Conservation (phyloP, 441 rosid species). For the Populus hybrid region DNA sequence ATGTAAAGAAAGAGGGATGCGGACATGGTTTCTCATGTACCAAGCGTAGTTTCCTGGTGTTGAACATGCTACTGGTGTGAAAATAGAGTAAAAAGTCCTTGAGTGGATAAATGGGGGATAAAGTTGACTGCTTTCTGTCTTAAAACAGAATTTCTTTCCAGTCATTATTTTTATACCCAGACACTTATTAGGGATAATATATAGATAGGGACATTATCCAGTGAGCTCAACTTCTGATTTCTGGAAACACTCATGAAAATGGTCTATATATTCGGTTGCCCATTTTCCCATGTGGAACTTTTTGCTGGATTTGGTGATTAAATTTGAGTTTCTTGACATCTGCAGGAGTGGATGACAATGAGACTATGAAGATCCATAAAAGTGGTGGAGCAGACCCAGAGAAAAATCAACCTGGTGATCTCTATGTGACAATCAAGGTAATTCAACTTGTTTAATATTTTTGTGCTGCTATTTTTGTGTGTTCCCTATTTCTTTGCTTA, state of each 20-base stretch:
- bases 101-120: not conserved
- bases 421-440: slow-evolving; percentile 79
- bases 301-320: slow-evolving; percentile 3
- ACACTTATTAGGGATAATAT: not conserved
- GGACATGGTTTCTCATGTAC: not conserved
- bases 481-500: not conserved
- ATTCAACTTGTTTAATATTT: slow-evolving; percentile 12
- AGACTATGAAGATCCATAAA: slow-evolving; percentile 66
- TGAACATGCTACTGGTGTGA: not conserved
- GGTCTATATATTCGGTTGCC: not conserved
- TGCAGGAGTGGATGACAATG: slow-evolving; percentile 82
- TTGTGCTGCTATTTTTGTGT: not conserved
- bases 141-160: not conserved
- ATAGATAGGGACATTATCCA: not conserved
- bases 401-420: slow-evolving; percentile 94
- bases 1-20: not conserved
- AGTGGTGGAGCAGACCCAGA: slow-evolving; percentile 98
- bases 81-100: not conserved
- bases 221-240: not conserved
- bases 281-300: not conserved
- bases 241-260: not conserved
- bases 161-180: not conserved
- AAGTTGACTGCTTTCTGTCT: not conserved
- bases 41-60: not conserved
- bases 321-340: slow-evolving; percentile 13